Conservation (phyloP, 116 monocot genomes). For the Zostera marina region DNA sequence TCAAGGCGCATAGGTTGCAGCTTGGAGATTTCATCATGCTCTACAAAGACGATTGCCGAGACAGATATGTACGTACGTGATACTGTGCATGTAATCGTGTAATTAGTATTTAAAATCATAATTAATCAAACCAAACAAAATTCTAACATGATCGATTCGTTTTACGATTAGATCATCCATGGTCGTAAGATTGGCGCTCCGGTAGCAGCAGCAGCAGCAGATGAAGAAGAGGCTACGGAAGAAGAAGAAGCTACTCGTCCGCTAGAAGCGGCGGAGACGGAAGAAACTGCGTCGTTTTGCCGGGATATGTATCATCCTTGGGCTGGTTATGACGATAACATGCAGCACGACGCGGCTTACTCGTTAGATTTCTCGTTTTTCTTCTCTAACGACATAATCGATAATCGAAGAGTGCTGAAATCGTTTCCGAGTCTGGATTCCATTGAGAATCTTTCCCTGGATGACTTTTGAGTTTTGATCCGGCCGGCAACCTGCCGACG, state of each 20-base stretch:
- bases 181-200: too few relatives aligned
- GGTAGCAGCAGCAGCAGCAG: too few relatives aligned
- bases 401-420: slow-evolving; percentile 9
- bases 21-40: slow-evolving; percentile 70
- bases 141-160: too few relatives aligned
- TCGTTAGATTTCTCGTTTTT: slow-evolving; percentile 30
- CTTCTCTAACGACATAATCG: slow-evolving; percentile 21
- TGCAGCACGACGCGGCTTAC: slow-evolving; percentile 31
- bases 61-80: slow-evolving; percentile 46
- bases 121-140: too few relatives aligned
- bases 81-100: too few relatives aligned
- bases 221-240: too few relatives aligned
- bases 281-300: slow-evolving; percentile 22
- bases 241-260: too few relatives aligned
- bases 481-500: too few relatives aligned
- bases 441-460: slow-evolving; percentile 25
- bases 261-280: neutral
- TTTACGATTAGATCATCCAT: too few relatives aligned
- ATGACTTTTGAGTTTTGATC: slow-evolving; percentile 17
- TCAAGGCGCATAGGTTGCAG: slow-evolving; percentile 46
- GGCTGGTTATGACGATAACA: slow-evolving; percentile 16
- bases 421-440: slow-evolving; percentile 23
- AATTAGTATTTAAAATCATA: too few relatives aligned
- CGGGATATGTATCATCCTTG: slow-evolving; percentile 44
- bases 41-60: slow-evolving; percentile 57